Evolutionary conservation across 345 rosid genomes (phyloP).

Genomic region (Combretum micranthum): DNA sequence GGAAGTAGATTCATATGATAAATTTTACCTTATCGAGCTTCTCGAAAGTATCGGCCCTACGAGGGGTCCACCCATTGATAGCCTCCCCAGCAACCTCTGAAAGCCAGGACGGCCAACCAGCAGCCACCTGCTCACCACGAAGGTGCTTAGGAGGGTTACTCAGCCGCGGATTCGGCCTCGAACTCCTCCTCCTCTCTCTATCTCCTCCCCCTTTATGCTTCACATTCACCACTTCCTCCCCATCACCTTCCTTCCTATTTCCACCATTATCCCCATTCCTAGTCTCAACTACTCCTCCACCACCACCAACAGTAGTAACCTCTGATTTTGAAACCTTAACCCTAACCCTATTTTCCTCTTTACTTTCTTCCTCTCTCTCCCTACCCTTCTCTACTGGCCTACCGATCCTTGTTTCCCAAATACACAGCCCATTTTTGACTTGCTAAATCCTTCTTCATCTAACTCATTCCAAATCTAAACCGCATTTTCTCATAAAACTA

Average conservation of each 20-base stretch:
- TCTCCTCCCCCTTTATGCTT: slow-evolving; percentile 10
- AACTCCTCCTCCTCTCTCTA: slow-evolving; percentile 30
- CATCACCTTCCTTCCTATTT: slow-evolving; percentile 22
- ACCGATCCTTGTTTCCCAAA: slow-evolving; percentile 45
- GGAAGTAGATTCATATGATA: neutral
- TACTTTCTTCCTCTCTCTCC: slow-evolving; percentile 10
- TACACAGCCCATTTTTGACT: slow-evolving; percentile 67
- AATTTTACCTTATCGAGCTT: slow-evolving; percentile 62
- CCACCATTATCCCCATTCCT: slow-evolving; percentile 31
- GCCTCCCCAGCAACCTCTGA: slow-evolving; percentile 76
- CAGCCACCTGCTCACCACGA: slow-evolving; percentile 75
- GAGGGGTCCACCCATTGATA: slow-evolving; percentile 75
- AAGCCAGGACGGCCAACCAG: slow-evolving; percentile 86
- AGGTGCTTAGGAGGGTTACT: slow-evolving; percentile 52
- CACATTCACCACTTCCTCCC: slow-evolving; percentile 17
- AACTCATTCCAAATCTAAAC: slow-evolving; percentile 10
- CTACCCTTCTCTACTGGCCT: slow-evolving; percentile 39
- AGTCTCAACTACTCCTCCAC: slow-evolving; percentile 21
- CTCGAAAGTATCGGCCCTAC: slow-evolving; percentile 72
- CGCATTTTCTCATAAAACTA: slow-evolving; percentile 14
- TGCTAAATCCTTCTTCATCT: slow-evolving; percentile 31
- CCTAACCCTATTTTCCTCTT: slow-evolving; percentile 17
- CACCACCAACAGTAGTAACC: neutral
- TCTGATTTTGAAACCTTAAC: neutral
- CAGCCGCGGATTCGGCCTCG: slow-evolving; percentile 52